Percentiles rank a stretch among this genome's conserved stretches.
These are phyloP conservation scores for Arctium minus DNA, from an alignment of 129 eudicot genomes.

Conservation along the genomic window DNA sequence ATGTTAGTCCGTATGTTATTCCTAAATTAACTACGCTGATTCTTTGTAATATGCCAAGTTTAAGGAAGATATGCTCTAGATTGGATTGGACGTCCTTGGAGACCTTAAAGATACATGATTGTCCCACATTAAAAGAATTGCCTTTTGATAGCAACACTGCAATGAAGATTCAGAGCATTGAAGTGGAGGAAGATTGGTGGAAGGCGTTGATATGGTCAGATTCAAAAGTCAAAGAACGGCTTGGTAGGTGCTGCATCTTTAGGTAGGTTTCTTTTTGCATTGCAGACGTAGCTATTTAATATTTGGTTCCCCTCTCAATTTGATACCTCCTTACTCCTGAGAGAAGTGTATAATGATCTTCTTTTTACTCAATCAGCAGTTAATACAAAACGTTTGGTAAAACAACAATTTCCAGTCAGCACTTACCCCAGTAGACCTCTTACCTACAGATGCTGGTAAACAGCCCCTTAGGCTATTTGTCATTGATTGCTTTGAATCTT, in stretches of 20 bases:
- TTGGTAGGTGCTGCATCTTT: conserved; percentile 10
- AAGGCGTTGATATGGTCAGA: conserved; percentile 14
- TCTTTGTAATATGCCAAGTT: conserved; percentile 16
- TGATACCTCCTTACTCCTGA: neutral
- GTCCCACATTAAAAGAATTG: conserved; percentile 18
- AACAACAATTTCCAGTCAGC: neutral
- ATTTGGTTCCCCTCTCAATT: neutral
- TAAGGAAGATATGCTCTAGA: conserved; percentile 8
- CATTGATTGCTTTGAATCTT: neutral
- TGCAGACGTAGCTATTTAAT: neutral
- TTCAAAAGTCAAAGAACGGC: neutral
- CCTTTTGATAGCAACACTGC: conserved; percentile 16
- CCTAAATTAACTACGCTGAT: conserved; percentile 14
- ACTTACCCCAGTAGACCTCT: neutral
- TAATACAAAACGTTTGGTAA: neutral
- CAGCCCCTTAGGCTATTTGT: neutral
- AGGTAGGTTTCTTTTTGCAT: neutral
- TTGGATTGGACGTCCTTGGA: conserved; percentile 12
- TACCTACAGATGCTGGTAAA: neutral
- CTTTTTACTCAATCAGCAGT: neutral
- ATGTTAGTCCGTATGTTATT: neutral
- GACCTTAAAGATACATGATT: conserved; percentile 14
- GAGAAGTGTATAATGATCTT: neutral
- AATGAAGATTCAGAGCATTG: conserved; percentile 10
- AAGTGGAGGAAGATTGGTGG: conserved; percentile 19